These are phyloP conservation scores for Antrodiella citrinella DNA, from an alignment of 768 basidiomycete species.

Conservation along the genomic window DNA sequence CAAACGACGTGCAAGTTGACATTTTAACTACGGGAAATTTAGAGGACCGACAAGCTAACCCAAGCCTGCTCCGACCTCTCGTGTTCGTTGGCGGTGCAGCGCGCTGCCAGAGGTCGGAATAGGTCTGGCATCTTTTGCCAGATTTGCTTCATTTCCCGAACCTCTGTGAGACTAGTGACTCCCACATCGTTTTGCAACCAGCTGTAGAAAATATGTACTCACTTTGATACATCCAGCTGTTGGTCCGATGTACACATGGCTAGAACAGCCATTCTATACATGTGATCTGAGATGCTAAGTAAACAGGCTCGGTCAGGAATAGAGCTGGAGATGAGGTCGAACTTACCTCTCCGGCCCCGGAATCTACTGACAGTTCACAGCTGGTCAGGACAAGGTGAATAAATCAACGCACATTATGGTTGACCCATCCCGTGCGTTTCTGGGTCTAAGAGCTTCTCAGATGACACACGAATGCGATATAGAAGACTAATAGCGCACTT, in stretches of 20 bases:
- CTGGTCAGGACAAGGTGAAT: neutral
- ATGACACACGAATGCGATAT: neutral
- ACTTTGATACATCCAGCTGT: slow-evolving; percentile 71
- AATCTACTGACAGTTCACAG: slow-evolving; percentile 41
- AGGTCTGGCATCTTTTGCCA: no score
- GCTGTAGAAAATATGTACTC: slow-evolving; percentile 12
- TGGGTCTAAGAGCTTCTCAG: slow-evolving; percentile 57
- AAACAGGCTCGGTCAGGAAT: neutral
- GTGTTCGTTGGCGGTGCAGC: no score
- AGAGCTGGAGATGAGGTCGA: neutral
- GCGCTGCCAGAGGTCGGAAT: no score
- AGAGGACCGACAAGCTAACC: no score
- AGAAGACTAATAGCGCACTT: slow-evolving; percentile 38
- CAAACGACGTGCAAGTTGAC: no score
- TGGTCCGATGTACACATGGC: slow-evolving; percentile 78
- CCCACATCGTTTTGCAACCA: neutral
- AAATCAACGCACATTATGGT: slow-evolving; percentile 54
- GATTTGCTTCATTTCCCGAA: neutral
- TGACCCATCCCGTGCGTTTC: slow-evolving; percentile 92
- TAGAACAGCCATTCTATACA: slow-evolving; percentile 95
- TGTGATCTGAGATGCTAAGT: slow-evolving; percentile 85
- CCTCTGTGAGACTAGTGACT: no score
- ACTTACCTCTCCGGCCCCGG: slow-evolving; percentile 71
- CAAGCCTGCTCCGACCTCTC: no score
- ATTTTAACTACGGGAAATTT: no score